Evolutionary conservation across 441 rosid genomes (phyloP), one percentile per base, ranked within the genome.

Genomic region (Pelargonium cotyledonis): DNA sequence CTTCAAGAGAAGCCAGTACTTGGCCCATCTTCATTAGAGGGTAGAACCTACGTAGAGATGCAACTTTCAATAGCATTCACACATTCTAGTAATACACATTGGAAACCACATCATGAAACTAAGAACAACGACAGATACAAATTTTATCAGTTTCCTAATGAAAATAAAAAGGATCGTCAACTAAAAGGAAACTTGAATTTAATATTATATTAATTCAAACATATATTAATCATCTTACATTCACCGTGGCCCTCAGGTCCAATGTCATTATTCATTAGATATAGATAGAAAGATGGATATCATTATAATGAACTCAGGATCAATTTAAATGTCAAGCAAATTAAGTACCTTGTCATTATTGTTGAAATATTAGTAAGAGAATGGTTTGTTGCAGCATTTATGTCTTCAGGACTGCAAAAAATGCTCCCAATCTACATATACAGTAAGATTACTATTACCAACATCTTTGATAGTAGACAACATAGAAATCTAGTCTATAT

Each of bases 1-100:
- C 85, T 81, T 89, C 96, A 72, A 87, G 78, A 74, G 82, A 83
- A 78, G 83, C 80, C 65, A 91, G 88, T 69, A 84, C 79, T 31
- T 83, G 73, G 16, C 94, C 94, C 82, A 88, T 80, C 80, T 79
- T 88, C 84, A 90, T 73, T 57, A 73, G 72, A 4, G 99, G 97
- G 78, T 86, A 88, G 80, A 80, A 90, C 83, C 98, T 92, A 82
- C 18, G 69, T 10, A 74, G 41, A 76, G 41, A 66, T 14, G 62
- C 1, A 55, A 29, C 57, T 6, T 15, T 26, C 14, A 7, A 21
- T 15, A 47, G 15, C 19, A 40, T 72, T 70, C 68, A 66, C 43
- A 38, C 14, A 41, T 47, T 19, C 57, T 66, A 51, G 18, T 51
- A 47, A 47, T 47, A 47, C n/a, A 47, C 47, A 46, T 14, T 46